Conservation (phyloP, 2,329 filamentous ascomycete species). For the Chaetomium strumarium region DNA sequence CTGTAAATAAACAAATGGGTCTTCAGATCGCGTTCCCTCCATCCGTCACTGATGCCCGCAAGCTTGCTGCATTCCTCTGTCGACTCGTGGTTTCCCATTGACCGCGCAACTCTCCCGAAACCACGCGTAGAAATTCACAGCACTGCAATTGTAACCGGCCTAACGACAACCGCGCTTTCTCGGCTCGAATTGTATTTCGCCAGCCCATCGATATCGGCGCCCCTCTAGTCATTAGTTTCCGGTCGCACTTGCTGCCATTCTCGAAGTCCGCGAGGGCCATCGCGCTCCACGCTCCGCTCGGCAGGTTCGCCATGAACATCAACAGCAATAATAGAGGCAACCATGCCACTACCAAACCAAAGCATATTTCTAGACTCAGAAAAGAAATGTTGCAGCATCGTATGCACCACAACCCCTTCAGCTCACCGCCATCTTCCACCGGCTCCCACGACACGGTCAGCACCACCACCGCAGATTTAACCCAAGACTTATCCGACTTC, state of each 20-base stretch:
- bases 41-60: conserved; percentile 7
- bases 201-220: not conserved
- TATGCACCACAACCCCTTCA: conserved; percentile 48
- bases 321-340: conserved; percentile 23
- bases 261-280: not conserved
- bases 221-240: not conserved
- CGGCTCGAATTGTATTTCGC: not conserved
- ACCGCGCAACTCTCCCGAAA: not conserved
- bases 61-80: not conserved
- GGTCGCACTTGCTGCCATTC: conserved; percentile 9
- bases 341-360: conserved; percentile 21
- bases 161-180: not conserved
- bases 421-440: conserved; percentile 53
- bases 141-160: conserved; percentile 3
- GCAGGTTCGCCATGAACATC: conserved; percentile 23
- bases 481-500: conserved; percentile 47
- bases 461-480: conserved; percentile 47
- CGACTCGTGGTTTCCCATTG: conserved; percentile 10
- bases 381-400: conserved; percentile 47
- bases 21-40: conserved; percentile 16
- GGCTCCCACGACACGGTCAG: conserved; percentile 53
- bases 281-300: conserved; percentile 20
- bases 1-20: conserved; percentile 21
- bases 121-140: not conserved
- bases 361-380: conserved; percentile 27